These are phyloP conservation scores for Rhodotorula sp. DNA, from an alignment of 1,284 basidiomycete species.

Conservation along the genomic window DNA sequence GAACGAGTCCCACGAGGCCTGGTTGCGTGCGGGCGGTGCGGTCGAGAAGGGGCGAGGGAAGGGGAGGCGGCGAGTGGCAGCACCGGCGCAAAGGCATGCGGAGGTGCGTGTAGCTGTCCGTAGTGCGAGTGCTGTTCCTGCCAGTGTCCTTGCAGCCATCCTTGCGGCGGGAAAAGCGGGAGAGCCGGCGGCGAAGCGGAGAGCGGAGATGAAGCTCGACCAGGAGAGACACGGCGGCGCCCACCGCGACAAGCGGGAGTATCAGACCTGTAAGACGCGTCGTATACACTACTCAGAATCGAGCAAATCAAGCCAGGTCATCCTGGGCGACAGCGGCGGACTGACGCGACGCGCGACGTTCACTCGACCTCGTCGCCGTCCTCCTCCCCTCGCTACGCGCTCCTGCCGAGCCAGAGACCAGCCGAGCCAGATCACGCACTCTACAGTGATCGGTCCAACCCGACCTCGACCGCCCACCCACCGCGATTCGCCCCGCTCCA, in stretches of 20 bases:
- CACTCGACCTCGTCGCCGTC: background rate
- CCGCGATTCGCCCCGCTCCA: no score
- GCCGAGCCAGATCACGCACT: no score
- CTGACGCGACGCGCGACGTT: background rate
- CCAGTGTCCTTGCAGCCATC: background rate
- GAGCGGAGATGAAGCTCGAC: background rate
- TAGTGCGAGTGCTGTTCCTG: background rate
- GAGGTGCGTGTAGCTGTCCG: background rate
- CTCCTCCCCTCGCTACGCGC: no score
- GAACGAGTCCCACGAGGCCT: slow-evolving; percentile 6
- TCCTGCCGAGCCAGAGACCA: background rate
- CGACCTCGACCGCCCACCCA: background rate
- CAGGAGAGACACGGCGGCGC: background rate
- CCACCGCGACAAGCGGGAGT: no score
- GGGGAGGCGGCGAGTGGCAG: background rate
- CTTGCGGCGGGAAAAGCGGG: background rate
- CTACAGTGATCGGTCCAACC: no score
- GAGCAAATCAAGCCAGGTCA: background rate
- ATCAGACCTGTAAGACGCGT: background rate
- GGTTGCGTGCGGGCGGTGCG: background rate
- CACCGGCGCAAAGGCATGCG: background rate
- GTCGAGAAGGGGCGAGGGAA: background rate
- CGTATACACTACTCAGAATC: background rate
- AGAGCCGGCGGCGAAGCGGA: background rate
- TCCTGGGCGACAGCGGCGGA: background rate